Evolutionary conservation across 495 filamentous ascomycete genomes (phyloP), one percentile per base, ranked within the genome.

Genomic region (Ramalina intermedia): DNA sequence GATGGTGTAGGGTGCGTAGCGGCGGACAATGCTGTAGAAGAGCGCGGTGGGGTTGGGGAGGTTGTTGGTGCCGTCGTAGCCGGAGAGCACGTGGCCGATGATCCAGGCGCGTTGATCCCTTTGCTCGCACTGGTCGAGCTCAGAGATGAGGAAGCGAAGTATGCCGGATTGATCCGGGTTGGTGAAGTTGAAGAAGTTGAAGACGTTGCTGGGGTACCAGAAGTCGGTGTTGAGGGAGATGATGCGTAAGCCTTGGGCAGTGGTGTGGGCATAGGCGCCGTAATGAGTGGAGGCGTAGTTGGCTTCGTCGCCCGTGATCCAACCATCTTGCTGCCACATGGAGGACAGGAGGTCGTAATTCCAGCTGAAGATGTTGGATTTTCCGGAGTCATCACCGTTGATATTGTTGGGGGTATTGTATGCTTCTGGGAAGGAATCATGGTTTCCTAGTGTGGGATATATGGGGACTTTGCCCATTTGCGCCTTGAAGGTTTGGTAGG

Each of bases 141-240:
- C 64, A 21, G 58, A 38, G 42, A 62, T 62, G 1, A 67, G 46
- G 52, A 60, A 67, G 6, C 33, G 50, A 44, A 67, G 54, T 26
- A 63, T 65, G 23, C 64, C 64, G 26, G 52, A 54, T 16, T 55
- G 53, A 45, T 67, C 64, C 1, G 63, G 62, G 45, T 67, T 56
- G n/a, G 58, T 53, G 41, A 60, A 58, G 58, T 67, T 67, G 54
- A 63, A 59, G 47, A 56, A 66, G 48, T 66, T 66, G 51, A 65
- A 57, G 43, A 62, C 61, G 53, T 77, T 77, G 44, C 50, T 49
- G 9, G 55, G 56, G 55, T 75, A 76, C 68, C 71, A 74, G 38
- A 75, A 66, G 55, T 76, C 72, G 42, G 48, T 55, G 52, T 69
- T 69, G 43, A 68, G 52, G 6, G 65, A 65, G 39, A 69, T 66